Evolutionary conservation across 352 stramenopile species (phyloP).

Genomic region (Phytophthora megakarya): DNA sequence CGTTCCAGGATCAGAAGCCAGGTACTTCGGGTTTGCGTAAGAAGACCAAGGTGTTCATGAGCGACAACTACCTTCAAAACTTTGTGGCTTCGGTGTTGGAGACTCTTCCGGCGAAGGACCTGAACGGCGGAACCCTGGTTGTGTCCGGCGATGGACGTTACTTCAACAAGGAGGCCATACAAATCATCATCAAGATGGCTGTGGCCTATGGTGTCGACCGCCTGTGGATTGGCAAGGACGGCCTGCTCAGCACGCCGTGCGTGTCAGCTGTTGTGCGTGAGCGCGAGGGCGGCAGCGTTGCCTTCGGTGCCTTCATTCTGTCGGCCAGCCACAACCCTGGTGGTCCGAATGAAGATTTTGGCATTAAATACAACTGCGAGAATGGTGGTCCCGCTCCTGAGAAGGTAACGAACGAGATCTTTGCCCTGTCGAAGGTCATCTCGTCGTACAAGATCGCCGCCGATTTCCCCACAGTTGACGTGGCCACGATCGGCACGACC

Average conservation of each 20-base stretch:
- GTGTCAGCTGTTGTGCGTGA: conserved; percentile 97
- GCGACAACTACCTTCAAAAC: conserved; percentile 98
- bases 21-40: conserved; percentile 98
- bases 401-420: conserved; percentile 98
- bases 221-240: conserved; percentile 95
- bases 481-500: conserved; percentile 71
- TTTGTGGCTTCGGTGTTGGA: conserved; percentile 98
- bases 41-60: conserved; percentile 99
- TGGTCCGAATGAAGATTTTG: conserved; percentile 98
- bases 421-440: conserved; percentile 95
- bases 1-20: conserved; percentile 96
- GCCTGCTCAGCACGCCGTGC: conserved; percentile 97
- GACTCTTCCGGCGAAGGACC: conserved; percentile 93
- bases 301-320: conserved; percentile 97
- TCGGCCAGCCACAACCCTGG: conserved; percentile 99
- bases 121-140: conserved; percentile 95
- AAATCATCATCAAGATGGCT: conserved; percentile 97
- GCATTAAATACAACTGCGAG: conserved; percentile 99
- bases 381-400: conserved; percentile 98
- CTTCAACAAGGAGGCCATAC: conserved; percentile 94
- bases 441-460: conserved; percentile 92
- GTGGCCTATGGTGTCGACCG: conserved; percentile 96
- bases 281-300: conserved; percentile 92
- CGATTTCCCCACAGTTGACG: conserved; percentile 83
- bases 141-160: conserved; percentile 95